Base-by-base conservation (phyloP, 139 green algal genomes). In the Desmodesmus armatus region DNA sequence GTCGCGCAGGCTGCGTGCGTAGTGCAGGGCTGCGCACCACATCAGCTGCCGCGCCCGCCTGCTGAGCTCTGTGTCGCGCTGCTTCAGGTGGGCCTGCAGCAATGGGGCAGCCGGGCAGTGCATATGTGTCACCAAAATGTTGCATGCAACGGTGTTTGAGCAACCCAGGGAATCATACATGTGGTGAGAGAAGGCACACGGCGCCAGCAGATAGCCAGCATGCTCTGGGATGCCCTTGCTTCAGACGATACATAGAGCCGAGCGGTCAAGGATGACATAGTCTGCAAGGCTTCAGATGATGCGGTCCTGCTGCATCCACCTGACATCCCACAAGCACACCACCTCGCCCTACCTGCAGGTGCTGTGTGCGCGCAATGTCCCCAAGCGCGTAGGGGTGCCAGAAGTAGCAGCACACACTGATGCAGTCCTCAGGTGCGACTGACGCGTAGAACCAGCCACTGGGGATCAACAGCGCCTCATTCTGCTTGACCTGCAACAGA, bases 361-460 rank as follows among this genome's bases (percentile, higher is more conserved):
- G 47, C 67, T 85, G 80, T 25, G 55, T 66, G 33, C 67, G 80
- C 29, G 51, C 66, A 7, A 33, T 44, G 66, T 85, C 80, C 17
- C 29, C 80, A 5, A 85, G 49, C 13, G 65, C 47, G 33, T 85
- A 79, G 0, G 66, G 65, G 80, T 85, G 66, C 80, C 80, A 85
- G 66, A 85, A 85, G 47, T 67, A 69, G 66, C 80, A 78, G 66
- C 80, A 66, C 31, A 78, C 80, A 33, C 47, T 25, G 13, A 85
- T 9, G 2, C 27, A 44, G 47, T 85, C 80, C 11, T 7, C 25
- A 4, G 66, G 44, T 6, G 66, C 49, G 21, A 66, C 80, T 44
- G 31, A 49, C 3, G 66, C 65, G 25, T 79, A 78, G 23, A 78
- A 51, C 80, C 80, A 85, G 66, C 80, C 80, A 60, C 60, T 37